A percentile compares a stretch with the other conserved stretches of the same genome.
These are phyloP conservation scores for Colletotrichum chrysophilum DNA, from an alignment of 2,329 filamentous ascomycete species.

Conservation along the genomic window DNA sequence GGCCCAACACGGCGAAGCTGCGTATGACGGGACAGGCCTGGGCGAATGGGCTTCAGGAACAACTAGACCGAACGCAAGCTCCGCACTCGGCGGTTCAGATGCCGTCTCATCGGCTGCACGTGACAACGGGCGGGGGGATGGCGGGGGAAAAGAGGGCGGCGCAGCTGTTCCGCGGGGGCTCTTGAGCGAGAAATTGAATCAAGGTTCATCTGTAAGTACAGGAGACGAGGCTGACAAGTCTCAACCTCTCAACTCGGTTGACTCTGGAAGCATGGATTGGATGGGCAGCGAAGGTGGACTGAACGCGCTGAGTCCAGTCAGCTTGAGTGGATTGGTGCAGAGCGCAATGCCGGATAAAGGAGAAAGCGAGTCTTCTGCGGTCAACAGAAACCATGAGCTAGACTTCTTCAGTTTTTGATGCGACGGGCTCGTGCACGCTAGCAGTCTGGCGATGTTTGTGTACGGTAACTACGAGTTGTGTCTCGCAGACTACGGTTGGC, in stretches of 20 bases:
- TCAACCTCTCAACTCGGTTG: neutral
- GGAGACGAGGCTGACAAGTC: neutral
- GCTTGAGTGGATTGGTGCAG: conserved; percentile 35
- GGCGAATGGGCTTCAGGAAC: conserved; percentile 31
- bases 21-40: conserved; percentile 27
- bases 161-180: neutral
- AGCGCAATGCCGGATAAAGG: conserved; percentile 29
- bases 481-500: neutral
- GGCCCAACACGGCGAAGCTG: conserved; percentile 16
- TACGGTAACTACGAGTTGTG: neutral
- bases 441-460: neutral
- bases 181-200: neutral
- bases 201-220: neutral
- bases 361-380: conserved; percentile 1
- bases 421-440: neutral
- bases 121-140: neutral
- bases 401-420: conserved; percentile 42
- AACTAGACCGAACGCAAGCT: neutral
- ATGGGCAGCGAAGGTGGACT: conserved; percentile 22
- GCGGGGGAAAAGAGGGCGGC: neutral
- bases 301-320: conserved; percentile 32
- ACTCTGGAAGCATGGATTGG: conserved; percentile 27
- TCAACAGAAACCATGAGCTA: conserved; percentile 39
- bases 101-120: neutral
- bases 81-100: neutral